Percentiles rank a stretch among this genome's conserved stretches.
phyloP scores from a whole-genome alignment of 192 early-diverging fungal genomes.

The Umbelopsis sp. region DNA sequence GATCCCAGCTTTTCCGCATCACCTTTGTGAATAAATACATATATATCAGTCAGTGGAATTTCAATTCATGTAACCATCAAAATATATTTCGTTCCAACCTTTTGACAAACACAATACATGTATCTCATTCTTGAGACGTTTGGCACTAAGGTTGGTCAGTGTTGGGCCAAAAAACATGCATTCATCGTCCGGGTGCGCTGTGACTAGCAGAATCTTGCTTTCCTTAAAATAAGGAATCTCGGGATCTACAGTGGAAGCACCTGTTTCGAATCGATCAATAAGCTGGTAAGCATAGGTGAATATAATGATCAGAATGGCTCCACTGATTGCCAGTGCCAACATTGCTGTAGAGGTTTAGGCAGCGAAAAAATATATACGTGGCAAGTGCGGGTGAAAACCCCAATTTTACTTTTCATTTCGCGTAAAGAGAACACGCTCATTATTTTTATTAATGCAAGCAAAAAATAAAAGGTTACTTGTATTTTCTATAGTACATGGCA shows the following conservation, averaged over 20 bases:
- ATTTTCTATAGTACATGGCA: slow-evolving; percentile 7
- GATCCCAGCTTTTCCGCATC: slow-evolving; percentile 71
- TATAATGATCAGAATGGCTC: slow-evolving; percentile 3
- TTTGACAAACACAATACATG: slow-evolving; percentile 83
- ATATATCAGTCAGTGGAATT: background rate
- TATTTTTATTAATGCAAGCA: too few relatives aligned
- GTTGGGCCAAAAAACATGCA: slow-evolving; percentile 97
- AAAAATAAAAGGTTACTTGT: background rate
- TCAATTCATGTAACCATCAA: background rate
- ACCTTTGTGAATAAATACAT: slow-evolving; percentile 48
- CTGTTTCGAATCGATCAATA: slow-evolving; percentile 1
- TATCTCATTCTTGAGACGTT: slow-evolving; percentile 56
- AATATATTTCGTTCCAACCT: slow-evolving; percentile 53
- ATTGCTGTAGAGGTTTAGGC: background rate
- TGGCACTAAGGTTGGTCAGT: slow-evolving; percentile 54
- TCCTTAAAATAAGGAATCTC: background rate
- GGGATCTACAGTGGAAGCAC: background rate
- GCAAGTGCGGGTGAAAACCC: too few relatives aligned
- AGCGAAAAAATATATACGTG: too few relatives aligned
- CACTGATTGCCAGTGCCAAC: slow-evolving; percentile 9
- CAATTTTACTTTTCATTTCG: too few relatives aligned
- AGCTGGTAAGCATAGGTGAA: slow-evolving; percentile 11
- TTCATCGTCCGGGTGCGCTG: slow-evolving; percentile 96
- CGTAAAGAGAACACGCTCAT: too few relatives aligned
- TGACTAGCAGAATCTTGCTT: slow-evolving; percentile 64